A percentile compares a stretch with the other conserved stretches of the same genome.
Evolutionary conservation across 768 basidiomycete species (phyloP).

Genomic region (Hysterangium stoloniferum): DNA sequence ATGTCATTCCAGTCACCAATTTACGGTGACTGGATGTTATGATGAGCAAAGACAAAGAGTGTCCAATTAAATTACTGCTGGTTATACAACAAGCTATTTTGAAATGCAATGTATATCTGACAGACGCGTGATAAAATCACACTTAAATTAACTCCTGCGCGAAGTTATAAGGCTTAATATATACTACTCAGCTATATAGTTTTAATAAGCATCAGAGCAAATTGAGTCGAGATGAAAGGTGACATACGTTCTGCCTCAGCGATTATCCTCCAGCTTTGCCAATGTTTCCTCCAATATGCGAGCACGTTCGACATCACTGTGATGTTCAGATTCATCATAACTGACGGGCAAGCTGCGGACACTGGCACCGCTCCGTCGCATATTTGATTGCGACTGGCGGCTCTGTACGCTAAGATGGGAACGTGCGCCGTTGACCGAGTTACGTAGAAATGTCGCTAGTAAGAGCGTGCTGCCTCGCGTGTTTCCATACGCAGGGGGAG

Average conservation of each 20-base stretch:
- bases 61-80: too few species aligned
- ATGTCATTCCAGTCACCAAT: too few species aligned
- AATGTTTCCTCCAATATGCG: slow-evolving; percentile 49
- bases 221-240: background rate
- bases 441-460: slow-evolving; percentile 42
- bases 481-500: slow-evolving; percentile 73
- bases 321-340: slow-evolving; percentile 53
- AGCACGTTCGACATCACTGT: slow-evolving; percentile 46
- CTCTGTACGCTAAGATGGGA: slow-evolving; percentile 8
- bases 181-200: background rate
- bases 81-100: too few species aligned
- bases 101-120: too few species aligned
- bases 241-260: slow-evolving; percentile 1
- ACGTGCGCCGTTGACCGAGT: slow-evolving; percentile 17
- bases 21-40: too few species aligned
- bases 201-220: background rate
- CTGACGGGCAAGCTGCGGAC: slow-evolving; percentile 40
- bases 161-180: background rate
- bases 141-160: background rate
- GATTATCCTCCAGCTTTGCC: slow-evolving; percentile 28
- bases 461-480: slow-evolving; percentile 62
- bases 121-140: too few species aligned
- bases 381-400: background rate
- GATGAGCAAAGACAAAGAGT: too few species aligned
- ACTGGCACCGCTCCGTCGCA: slow-evolving; percentile 5